Percentiles rank a stretch among this genome's conserved stretches.
phyloP scores from a whole-genome alignment of 371 early-diverging fungal genomes.

The Haplosporangium sp. region DNA sequence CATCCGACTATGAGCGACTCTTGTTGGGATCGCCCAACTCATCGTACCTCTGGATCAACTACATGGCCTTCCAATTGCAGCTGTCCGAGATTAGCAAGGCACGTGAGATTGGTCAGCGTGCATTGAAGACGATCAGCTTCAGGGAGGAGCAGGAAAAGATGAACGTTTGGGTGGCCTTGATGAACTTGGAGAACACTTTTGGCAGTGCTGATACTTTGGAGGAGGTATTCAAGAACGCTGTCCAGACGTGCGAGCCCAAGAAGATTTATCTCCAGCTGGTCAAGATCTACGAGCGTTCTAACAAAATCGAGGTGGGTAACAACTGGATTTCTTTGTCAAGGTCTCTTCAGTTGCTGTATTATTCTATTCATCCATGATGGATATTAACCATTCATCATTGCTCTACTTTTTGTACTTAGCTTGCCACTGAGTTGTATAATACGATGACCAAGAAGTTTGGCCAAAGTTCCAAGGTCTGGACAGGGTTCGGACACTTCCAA shows the following conservation, averaged over 20 bases:
- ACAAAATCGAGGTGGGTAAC: constrained; percentile 71
- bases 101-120: constrained; percentile 92
- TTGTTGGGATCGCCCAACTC: constrained; percentile 94
- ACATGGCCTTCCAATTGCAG: constrained; percentile 96
- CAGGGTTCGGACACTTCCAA: constrained; percentile 81
- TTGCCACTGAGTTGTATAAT: constrained; percentile 80
- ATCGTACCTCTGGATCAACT: constrained; percentile 97
- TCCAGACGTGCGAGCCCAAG: constrained; percentile 86
- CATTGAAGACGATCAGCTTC: constrained; percentile 91
- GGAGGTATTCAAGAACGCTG: constrained; percentile 85
- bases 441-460: constrained; percentile 88
- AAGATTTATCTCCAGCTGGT: constrained; percentile 87
- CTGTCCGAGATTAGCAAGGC: constrained; percentile 92
- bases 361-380: background rate
- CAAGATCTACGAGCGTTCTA: constrained; percentile 87
- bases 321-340: too few species aligned
- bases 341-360: too few species aligned
- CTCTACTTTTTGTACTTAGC: constrained; percentile 30
- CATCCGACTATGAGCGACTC: constrained; percentile 88
- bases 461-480: constrained; percentile 91
- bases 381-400: background rate
- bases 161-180: constrained; percentile 94
- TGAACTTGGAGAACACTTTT: constrained; percentile 95
- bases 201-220: constrained; percentile 84
- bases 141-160: constrained; percentile 94